Conservation (phyloP, 129 eudicot genomes). For the Deinandra increscens region DNA sequence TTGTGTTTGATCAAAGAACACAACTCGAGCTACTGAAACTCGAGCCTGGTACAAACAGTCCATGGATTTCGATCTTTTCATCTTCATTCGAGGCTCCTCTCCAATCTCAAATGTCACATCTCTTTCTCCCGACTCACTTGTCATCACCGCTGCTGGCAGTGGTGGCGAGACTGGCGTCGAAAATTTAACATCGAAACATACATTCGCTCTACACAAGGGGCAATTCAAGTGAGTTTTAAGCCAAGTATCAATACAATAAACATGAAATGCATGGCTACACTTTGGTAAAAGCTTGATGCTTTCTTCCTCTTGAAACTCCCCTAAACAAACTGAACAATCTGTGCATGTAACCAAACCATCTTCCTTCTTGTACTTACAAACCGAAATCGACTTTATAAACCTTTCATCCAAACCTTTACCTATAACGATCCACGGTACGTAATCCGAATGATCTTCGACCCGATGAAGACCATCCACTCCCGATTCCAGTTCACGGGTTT, state of each 20-base stretch:
- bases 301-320: conserved; percentile 69
- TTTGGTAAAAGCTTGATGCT: conserved; percentile 67
- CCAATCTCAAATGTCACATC: conserved; percentile 28
- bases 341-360: conserved; percentile 50
- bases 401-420: conserved; percentile 58
- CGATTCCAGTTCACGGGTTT: conserved; percentile 27
- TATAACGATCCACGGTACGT: conserved; percentile 53
- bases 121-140: conserved; percentile 19
- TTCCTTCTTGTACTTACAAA: conserved; percentile 55
- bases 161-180: conserved; percentile 8
- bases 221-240: conserved; percentile 67
- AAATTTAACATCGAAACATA: conserved; percentile 26
- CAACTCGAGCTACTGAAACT: conserved; percentile 28
- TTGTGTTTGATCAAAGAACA: conserved; percentile 31
- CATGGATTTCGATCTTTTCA: conserved; percentile 57
- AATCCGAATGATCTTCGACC: conserved; percentile 27
- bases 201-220: conserved; percentile 71
- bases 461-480: conserved; percentile 29
- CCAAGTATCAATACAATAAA: conserved; percentile 72
- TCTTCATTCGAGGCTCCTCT: conserved; percentile 27
- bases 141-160: background rate
- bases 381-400: conserved; percentile 48
- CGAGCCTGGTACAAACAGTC: conserved; percentile 30
- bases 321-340: conserved; percentile 68
- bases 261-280: conserved; percentile 79